Evolutionary conservation across 2,329 filamentous ascomycete genomes (phyloP), one percentile per base, ranked within the genome.

Genomic region (Coniochaeta sp.): DNA sequence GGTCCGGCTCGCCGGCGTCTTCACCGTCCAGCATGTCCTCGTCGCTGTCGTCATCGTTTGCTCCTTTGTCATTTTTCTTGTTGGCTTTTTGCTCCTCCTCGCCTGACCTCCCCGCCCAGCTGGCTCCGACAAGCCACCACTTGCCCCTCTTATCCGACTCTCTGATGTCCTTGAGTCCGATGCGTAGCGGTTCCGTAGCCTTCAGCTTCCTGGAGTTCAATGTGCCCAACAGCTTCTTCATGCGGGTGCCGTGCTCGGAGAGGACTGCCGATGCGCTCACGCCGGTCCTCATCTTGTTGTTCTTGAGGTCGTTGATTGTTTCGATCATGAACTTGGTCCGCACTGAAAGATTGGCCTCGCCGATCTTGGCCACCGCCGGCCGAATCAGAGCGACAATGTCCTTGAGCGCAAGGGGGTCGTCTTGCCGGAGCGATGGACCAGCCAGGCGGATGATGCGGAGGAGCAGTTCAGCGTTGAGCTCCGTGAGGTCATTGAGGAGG

Each of bases 91-190:
- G 42, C 35, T 59, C 59, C 9, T 57, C 50, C 6, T 50, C 53
- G 16, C 57, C 55, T 2, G 61, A 59, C 26, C 62, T 63, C 22
- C 78, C 80, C 4, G 78, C 73, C 82, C 92, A 96, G 67, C 91
- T 96, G n/a, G 94, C 92, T 49, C 94, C 94, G 5, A 97, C 89
- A 18, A 97, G 81, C 94, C 94, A 99, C 94, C 94, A 99, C 72
- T 96, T 96, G 1, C 94, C 94, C 64, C 86, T 88, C 64, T 87
- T 92, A 35, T 92, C 87, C 0, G 86, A 86, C 55, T 91, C 82
- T 56, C 83, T 83, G 49, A 99, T 89, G 62, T 99, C 94, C 32
- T 79, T 76, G 4, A 96, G 76, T 10, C 87, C 84, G 52, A 96
- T 85, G 8, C 89, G 83, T 54, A 99, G 77, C 4, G 94, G 90